These are phyloP conservation scores for Trichoderma sp. DNA, from an alignment of 2,329 filamentous ascomycete genomes.

Conservation along the genomic window DNA sequence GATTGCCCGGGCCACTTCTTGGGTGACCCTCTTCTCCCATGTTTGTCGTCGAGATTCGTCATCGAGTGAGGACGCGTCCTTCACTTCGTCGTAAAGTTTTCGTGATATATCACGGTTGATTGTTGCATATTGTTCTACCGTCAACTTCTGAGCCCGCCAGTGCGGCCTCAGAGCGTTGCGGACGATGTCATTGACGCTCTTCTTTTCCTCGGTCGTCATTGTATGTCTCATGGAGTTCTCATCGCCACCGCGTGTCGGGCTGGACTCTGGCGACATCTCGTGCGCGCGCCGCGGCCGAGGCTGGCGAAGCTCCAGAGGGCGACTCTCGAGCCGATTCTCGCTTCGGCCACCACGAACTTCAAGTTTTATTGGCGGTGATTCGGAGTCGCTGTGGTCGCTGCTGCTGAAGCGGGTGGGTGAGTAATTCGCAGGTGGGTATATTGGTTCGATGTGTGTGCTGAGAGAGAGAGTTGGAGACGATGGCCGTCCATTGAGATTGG, in stretches of 20 bases:
- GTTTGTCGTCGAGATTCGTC: conserved; percentile 63
- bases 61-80: conserved; percentile 57
- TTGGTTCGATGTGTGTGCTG: conserved; percentile 69
- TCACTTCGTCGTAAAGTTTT: conserved; percentile 74
- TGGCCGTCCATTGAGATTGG: conserved; percentile 51
- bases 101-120: conserved; percentile 91
- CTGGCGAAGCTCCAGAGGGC: conserved; percentile 50
- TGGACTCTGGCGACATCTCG: conserved; percentile 30
- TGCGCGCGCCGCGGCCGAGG: conserved; percentile 50
- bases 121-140: conserved; percentile 83
- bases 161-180: conserved; percentile 77
- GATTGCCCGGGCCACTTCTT: conserved; percentile 77
- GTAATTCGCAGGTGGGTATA: conserved; percentile 73
- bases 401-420: conserved; percentile 54
- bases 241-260: conserved; percentile 40
- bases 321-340: conserved; percentile 29
- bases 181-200: conserved; percentile 85
- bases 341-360: conserved; percentile 26
- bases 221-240: conserved; percentile 59
- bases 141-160: conserved; percentile 76
- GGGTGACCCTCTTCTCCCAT: conserved; percentile 73
- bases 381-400: conserved; percentile 48
- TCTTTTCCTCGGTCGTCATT: conserved; percentile 80
- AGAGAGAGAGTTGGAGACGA: conserved; percentile 65
- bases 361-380: conserved; percentile 32